A percentile compares a stretch with the other conserved stretches of the same genome.
These are phyloP conservation scores for Gigaspora rosea DNA, from an alignment of 192 early-diverging fungal species.

Conservation along the genomic window DNA sequence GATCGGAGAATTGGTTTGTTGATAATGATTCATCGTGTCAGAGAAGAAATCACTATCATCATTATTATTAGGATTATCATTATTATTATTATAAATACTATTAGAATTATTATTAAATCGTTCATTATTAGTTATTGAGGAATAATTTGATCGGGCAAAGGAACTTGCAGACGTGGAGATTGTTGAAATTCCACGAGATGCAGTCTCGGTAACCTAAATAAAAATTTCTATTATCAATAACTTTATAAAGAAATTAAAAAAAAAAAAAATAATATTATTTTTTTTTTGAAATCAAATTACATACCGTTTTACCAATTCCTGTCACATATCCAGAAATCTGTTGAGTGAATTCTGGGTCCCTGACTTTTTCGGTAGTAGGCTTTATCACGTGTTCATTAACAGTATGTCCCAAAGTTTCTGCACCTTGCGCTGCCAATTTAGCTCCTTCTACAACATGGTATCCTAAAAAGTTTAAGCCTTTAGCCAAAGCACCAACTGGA, in stretches of 20 bases:
- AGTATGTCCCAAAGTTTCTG: slow-evolving; percentile 41
- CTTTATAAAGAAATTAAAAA: background rate
- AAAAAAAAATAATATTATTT: background rate
- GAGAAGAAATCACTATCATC: slow-evolving; percentile 43
- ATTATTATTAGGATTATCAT: slow-evolving; percentile 27
- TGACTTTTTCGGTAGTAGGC: slow-evolving; percentile 60
- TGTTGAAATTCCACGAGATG: slow-evolving; percentile 39
- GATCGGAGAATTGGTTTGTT: slow-evolving; percentile 37
- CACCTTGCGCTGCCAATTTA: slow-evolving; percentile 51
- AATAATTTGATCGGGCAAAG: slow-evolving; percentile 33
- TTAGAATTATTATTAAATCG: too few species aligned
- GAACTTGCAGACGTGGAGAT: slow-evolving; percentile 34
- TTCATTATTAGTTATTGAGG: slow-evolving; percentile 32
- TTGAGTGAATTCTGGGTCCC: slow-evolving; percentile 66
- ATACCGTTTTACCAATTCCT: slow-evolving; percentile 57
- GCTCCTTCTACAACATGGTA: slow-evolving; percentile 59
- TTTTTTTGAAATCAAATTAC: background rate
- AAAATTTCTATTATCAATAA: too few species aligned
- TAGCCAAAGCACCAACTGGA: slow-evolving; percentile 64
- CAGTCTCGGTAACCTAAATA: slow-evolving; percentile 42
- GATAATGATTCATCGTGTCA: slow-evolving; percentile 50
- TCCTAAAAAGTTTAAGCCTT: slow-evolving; percentile 68
- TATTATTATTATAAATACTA: background rate
- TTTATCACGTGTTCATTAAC: slow-evolving; percentile 69
- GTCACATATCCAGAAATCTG: slow-evolving; percentile 64